Conservation (phyloP, 345 rosid genomes). For the Eucalyptus caleyi region DNA sequence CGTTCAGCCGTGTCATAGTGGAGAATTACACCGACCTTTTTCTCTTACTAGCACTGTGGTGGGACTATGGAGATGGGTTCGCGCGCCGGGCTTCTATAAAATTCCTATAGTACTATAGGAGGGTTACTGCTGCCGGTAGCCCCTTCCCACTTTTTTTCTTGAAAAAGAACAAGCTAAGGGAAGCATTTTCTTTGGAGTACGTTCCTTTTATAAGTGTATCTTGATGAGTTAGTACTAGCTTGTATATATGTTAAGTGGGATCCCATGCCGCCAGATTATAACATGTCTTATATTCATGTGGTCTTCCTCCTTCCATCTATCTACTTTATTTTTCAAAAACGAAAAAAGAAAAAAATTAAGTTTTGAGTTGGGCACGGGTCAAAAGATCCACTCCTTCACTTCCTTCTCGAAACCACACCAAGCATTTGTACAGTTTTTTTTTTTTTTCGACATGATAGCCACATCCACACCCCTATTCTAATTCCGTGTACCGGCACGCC, state of each 20-base stretch:
- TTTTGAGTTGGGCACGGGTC: neutral
- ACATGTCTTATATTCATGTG: neutral
- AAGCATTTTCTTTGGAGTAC: neutral
- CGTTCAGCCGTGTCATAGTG: neutral
- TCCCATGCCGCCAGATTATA: neutral
- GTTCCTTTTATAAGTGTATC: neutral
- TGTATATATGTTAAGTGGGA: neutral
- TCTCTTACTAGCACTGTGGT: neutral
- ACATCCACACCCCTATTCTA: neutral
- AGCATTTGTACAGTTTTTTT: neutral
- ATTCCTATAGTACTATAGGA: neutral
- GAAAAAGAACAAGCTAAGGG: neutral
- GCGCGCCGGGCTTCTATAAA: neutral
- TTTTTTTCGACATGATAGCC: neutral
- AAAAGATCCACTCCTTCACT: neutral
- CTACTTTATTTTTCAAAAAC: neutral
- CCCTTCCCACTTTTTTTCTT: neutral
- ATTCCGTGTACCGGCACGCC: rapidly evolving
- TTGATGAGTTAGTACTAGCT: neutral
- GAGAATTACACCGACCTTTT: neutral
- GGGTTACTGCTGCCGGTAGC: neutral
- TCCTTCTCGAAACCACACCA: neutral
- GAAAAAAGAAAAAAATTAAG: no score
- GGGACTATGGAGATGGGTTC: neutral
- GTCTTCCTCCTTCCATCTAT: neutral